phyloP scores from a whole-genome alignment of 306 rosid species.

The Prunus mume region DNA sequence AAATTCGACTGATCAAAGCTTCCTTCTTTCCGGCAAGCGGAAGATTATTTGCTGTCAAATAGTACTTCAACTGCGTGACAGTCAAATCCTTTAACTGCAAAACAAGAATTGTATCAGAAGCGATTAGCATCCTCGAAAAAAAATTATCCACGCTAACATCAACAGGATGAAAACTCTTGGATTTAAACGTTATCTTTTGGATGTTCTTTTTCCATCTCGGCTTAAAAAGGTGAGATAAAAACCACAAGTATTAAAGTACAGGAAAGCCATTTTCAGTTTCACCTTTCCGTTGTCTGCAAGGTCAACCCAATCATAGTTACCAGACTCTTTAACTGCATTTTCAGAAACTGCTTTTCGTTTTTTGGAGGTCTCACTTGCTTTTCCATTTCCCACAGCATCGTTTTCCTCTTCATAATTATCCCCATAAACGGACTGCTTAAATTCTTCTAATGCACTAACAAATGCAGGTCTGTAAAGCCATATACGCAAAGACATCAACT shows the following conservation, averaged over 20 bases:
- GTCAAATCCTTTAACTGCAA: constrained; percentile 90
- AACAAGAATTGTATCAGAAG: constrained; percentile 16
- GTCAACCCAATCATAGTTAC: constrained; percentile 65
- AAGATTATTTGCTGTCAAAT: constrained; percentile 72
- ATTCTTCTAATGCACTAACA: constrained; percentile 66
- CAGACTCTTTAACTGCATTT: constrained; percentile 54
- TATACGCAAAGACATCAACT: constrained; percentile 17
- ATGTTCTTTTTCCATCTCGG: not conserved
- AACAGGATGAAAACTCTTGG: not conserved
- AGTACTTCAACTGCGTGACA: constrained; percentile 63
- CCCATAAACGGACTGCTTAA: constrained; percentile 76
- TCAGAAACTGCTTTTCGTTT: constrained; percentile 71
- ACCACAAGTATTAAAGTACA: not conserved
- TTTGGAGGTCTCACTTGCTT: constrained; percentile 54
- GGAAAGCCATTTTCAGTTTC: constrained; percentile 25
- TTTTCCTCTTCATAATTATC: constrained; percentile 61
- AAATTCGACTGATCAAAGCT: constrained; percentile 68
- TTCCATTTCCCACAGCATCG: constrained; percentile 34
- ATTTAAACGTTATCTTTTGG: not conserved
- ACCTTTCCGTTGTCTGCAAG: constrained; percentile 93
- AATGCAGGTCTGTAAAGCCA: constrained; percentile 69
- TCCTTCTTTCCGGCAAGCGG: constrained; percentile 90
- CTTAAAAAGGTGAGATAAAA: not conserved
- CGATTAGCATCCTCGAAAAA: not conserved
- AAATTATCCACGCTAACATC: not conserved